phyloP scores from a whole-genome alignment of 176 grass and related monocot species.

The Oryza longistaminata region DNA sequence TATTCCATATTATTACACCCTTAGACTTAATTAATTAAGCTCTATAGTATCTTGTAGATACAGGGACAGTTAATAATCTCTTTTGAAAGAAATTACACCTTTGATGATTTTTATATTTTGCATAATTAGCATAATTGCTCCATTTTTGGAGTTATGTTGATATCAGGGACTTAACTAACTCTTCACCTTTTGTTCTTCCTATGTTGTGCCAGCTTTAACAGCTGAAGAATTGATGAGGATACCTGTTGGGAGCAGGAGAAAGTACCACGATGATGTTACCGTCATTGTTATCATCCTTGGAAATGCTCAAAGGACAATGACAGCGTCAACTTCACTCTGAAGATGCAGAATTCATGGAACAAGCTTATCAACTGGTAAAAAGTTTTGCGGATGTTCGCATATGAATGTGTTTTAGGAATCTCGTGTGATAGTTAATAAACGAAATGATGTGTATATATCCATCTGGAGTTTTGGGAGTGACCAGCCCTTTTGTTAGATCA shows the following conservation, averaged over 20 bases:
- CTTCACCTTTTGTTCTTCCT: neutral
- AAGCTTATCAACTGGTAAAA: slow-evolving; percentile 11
- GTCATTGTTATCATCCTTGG: slow-evolving; percentile 89
- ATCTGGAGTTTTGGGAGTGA: slow-evolving; percentile 20
- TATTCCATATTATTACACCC: slow-evolving; percentile 3
- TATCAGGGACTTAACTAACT: slow-evolving; percentile 1
- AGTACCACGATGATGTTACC: slow-evolving; percentile 93
- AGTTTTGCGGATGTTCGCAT: slow-evolving; percentile 33
- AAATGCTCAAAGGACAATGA: slow-evolving; percentile 72
- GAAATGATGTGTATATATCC: slow-evolving; percentile 22
- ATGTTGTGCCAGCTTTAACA: slow-evolving; percentile 64
- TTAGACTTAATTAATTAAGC: neutral
- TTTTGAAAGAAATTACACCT: neutral
- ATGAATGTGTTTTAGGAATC: neutral
- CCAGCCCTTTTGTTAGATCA: slow-evolving; percentile 23
- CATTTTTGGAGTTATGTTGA: neutral
- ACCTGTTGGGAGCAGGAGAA: slow-evolving; percentile 88
- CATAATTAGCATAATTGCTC: neutral
- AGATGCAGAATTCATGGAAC: slow-evolving; percentile 13
- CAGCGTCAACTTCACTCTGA: slow-evolving; percentile 73
- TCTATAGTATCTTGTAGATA: neutral
- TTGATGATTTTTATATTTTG: neutral
- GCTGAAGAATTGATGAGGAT: slow-evolving; percentile 76
- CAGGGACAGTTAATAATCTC: neutral
- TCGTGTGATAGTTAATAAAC: slow-evolving; percentile 40